Conservation (phyloP, 2,329 filamentous ascomycete genomes). For the Knufia fluminis region DNA sequence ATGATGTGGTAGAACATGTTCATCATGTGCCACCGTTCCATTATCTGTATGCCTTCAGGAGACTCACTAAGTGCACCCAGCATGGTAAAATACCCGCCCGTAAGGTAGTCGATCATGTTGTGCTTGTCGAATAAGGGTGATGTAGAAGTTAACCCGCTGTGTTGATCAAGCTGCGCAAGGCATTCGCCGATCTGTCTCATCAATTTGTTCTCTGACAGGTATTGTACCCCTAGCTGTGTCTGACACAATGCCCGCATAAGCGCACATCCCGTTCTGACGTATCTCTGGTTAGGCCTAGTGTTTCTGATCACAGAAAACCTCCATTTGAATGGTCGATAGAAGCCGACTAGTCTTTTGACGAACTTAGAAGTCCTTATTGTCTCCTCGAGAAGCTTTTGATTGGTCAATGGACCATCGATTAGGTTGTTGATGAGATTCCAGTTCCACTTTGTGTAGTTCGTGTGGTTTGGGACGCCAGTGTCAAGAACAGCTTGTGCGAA, state of each 20-base stretch:
- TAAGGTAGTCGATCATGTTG: conserved; percentile 75
- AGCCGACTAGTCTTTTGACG: conserved; percentile 86
- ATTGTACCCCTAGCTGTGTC: conserved; percentile 72
- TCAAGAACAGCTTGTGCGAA: conserved; percentile 56
- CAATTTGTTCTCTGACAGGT: conserved; percentile 84
- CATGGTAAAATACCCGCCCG: conserved; percentile 88
- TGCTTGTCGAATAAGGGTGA: conserved; percentile 83
- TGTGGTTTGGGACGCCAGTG: conserved; percentile 76
- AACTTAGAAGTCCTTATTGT: conserved; percentile 93
- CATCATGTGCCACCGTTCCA: conserved; percentile 95
- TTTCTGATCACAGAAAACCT: conserved; percentile 85
- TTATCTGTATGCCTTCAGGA: conserved; percentile 70
- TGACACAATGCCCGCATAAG: conserved; percentile 79
- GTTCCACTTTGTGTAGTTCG: conserved; percentile 92
- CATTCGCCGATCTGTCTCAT: conserved; percentile 92
- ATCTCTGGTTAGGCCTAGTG: conserved; percentile 87
- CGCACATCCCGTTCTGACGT: conserved; percentile 80
- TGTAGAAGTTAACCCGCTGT: conserved; percentile 58
- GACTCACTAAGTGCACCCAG: conserved; percentile 80
- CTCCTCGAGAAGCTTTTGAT: conserved; percentile 85
- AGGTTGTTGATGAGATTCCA: conserved; percentile 88
- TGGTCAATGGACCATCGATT: conserved; percentile 85
- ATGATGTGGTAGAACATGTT: conserved; percentile 99
- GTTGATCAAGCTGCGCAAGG: conserved; percentile 85
- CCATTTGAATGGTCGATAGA: conserved; percentile 94